phyloP scores from a whole-genome alignment of 2,329 filamentous ascomycete genomes.

The Arthrobotrys entomopaga region DNA sequence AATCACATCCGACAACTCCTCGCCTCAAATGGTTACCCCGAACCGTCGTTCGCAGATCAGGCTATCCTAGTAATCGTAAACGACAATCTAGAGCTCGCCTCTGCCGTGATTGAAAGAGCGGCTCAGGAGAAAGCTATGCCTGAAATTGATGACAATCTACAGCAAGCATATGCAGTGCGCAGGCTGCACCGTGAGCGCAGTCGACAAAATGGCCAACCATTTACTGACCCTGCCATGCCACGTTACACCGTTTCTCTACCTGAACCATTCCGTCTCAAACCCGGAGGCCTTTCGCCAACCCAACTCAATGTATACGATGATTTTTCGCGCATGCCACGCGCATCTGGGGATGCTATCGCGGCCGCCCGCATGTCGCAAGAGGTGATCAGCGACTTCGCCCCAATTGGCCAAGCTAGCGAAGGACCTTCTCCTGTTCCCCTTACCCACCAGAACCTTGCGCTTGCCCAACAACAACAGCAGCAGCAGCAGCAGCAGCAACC shows the following conservation, averaged over 20 bases:
- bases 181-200: conserved; percentile 75
- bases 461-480: conserved; percentile 66
- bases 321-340: conserved; percentile 84
- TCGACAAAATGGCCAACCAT: conserved; percentile 75
- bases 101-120: conserved; percentile 91
- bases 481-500: conserved; percentile 65
- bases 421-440: conserved; percentile 44
- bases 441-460: conserved; percentile 69
- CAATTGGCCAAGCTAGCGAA: conserved; percentile 62
- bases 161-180: conserved; percentile 79
- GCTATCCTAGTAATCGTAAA: conserved; percentile 99
- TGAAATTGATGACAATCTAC: conserved; percentile 94
- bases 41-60: conserved; percentile 85
- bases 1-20: conserved; percentile 90
- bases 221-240: conserved; percentile 81
- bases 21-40: conserved; percentile 72
- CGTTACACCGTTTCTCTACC: conserved; percentile 95
- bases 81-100: conserved; percentile 93
- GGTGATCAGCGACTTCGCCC: conserved; percentile 70
- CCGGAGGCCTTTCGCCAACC: conserved; percentile 84
- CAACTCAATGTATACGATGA: conserved; percentile 97
- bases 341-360: conserved; percentile 60
- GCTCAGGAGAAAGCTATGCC: conserved; percentile 91
- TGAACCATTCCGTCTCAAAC: conserved; percentile 87
- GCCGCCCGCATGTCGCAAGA: conserved; percentile 68